A percentile compares a stretch with the other conserved stretches of the same genome.
phyloP scores from a whole-genome alignment of 1,284 basidiomycete genomes.

The Amylostereum chailletii region DNA sequence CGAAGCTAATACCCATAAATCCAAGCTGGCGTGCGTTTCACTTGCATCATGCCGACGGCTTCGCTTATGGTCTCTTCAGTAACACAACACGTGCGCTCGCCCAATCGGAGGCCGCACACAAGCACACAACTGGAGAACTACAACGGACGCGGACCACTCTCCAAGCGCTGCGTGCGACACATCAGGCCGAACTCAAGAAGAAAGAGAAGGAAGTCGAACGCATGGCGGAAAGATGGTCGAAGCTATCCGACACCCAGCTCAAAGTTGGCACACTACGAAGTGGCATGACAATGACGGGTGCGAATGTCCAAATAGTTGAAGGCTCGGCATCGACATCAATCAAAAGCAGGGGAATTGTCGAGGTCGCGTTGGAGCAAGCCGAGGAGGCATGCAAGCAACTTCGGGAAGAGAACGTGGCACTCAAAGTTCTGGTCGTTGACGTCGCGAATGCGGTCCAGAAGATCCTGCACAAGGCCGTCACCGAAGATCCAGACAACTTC shows the following conservation, averaged over 20 bases:
- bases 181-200: conserved; percentile 72
- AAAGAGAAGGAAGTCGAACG: conserved; percentile 76
- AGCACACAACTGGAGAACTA: conserved; percentile 57
- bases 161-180: conserved; percentile 55
- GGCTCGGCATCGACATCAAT: conserved; percentile 30
- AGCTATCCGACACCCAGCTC: conserved; percentile 58
- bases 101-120: conserved; percentile 54
- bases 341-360: conserved; percentile 50
- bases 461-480: conserved; percentile 29
- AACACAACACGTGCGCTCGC: conserved; percentile 45
- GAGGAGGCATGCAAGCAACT: conserved; percentile 61
- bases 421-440: conserved; percentile 61
- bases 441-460: conserved; percentile 64
- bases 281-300: conserved; percentile 38
- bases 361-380: conserved; percentile 67
- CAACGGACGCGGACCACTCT: conserved; percentile 57
- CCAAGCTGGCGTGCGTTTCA: conserved; percentile 53
- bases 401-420: conserved; percentile 60
- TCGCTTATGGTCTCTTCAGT: conserved; percentile 25
- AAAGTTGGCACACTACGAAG: conserved; percentile 36
- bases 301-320: conserved; percentile 44
- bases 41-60: background rate
- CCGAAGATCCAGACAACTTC: conserved; percentile 9
- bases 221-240: conserved; percentile 70
- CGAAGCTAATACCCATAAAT: conserved; percentile 66